phyloP scores from a whole-genome alignment of 2,329 filamentous ascomycete species.

The Ophiostoma sp. region DNA sequence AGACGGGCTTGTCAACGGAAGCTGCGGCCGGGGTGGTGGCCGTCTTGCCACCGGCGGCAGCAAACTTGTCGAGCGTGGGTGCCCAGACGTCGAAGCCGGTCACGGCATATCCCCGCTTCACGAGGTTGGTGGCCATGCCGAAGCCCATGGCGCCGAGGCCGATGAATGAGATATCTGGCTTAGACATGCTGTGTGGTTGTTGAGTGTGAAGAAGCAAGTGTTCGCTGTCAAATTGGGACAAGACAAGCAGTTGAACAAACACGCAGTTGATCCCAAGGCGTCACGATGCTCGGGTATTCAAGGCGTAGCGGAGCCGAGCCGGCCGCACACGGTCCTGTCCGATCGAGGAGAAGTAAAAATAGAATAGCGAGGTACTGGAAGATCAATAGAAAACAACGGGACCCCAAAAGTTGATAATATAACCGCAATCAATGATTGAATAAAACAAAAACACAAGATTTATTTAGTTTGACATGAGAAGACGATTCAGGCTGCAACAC shows the following conservation, averaged over 20 bases:
- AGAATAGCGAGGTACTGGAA: neutral
- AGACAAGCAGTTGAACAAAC: no score
- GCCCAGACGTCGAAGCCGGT: slow-evolving; percentile 67
- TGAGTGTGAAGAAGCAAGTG: neutral
- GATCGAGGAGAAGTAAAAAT: neutral
- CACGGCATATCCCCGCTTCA: slow-evolving; percentile 60
- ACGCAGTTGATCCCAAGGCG: neutral
- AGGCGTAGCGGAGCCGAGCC: neutral
- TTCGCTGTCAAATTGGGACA: no score
- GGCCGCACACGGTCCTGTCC: neutral
- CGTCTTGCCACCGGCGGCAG: slow-evolving; percentile 54
- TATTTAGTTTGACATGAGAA: no score
- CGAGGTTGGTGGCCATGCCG: slow-evolving; percentile 70
- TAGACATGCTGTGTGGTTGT: slow-evolving; percentile 30
- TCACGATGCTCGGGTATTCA: slow-evolving; percentile 7
- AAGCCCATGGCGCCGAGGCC: slow-evolving; percentile 79
- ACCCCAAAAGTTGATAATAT: neutral
- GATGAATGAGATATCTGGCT: slow-evolving; percentile 55
- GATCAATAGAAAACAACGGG: neutral
- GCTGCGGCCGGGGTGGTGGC: slow-evolving; percentile 57
- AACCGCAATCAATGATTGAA: no score
- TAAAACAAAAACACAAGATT: no score
- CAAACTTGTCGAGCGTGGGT: slow-evolving; percentile 61
- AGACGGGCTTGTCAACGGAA: slow-evolving; percentile 53
- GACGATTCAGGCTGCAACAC: no score